Percentiles rank a stretch among this genome's conserved stretches.
phyloP scores from a whole-genome alignment of 2,329 filamentous ascomycete genomes.

The Bipolaris zeicola region DNA sequence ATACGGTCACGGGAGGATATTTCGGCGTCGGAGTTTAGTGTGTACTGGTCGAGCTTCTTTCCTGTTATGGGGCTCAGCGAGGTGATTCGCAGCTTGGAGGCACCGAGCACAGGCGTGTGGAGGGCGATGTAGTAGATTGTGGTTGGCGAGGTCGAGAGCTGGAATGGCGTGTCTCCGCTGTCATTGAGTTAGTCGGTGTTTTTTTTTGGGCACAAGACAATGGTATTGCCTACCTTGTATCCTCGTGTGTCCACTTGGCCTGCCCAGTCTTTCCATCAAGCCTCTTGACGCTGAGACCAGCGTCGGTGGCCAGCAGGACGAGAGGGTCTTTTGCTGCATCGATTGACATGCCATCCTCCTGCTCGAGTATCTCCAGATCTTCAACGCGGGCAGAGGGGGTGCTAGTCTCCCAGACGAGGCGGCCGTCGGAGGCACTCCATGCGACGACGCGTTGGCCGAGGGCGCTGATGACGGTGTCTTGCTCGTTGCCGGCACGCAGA shows the following conservation, averaged over 20 bases:
- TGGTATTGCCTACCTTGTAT: slow-evolving; percentile 56
- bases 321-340: slow-evolving; percentile 69
- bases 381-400: slow-evolving; percentile 63
- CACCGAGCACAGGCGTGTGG: slow-evolving; percentile 66
- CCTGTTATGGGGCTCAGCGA: slow-evolving; percentile 76
- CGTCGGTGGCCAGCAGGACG: slow-evolving; percentile 66
- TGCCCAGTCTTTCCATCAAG: slow-evolving; percentile 74
- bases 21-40: slow-evolving; percentile 75
- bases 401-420: slow-evolving; percentile 73
- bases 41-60: slow-evolving; percentile 71
- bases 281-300: slow-evolving; percentile 67
- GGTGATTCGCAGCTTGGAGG: slow-evolving; percentile 77
- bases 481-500: slow-evolving; percentile 76
- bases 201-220: neutral
- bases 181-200: slow-evolving; percentile 14
- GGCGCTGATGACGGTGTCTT: slow-evolving; percentile 77
- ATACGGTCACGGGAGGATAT: slow-evolving; percentile 68
- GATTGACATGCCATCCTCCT: slow-evolving; percentile 62
- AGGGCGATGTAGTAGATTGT: slow-evolving; percentile 78
- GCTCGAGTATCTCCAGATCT: slow-evolving; percentile 78
- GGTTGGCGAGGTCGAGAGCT: slow-evolving; percentile 72
- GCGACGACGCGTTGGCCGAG: slow-evolving; percentile 71
- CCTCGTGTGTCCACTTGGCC: slow-evolving; percentile 78
- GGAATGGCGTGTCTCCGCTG: slow-evolving; percentile 73
- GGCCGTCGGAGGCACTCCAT: slow-evolving; percentile 84